Base-by-base conservation (phyloP, 2,329 filamentous ascomycete species). In the Pyrenophora graminea region DNA sequence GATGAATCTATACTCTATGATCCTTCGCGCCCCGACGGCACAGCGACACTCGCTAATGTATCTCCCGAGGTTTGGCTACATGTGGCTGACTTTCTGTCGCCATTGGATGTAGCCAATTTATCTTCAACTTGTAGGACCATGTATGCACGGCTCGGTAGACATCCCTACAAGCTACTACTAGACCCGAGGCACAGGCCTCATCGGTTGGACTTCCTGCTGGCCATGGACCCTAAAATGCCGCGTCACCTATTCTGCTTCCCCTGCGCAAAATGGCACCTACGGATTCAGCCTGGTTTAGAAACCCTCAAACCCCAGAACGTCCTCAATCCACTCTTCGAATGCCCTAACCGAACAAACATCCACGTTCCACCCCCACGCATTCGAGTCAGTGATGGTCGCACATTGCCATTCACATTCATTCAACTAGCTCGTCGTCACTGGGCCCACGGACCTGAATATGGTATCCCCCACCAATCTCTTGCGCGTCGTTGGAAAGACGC, bases 191-290 rank as follows among this genome's bases (percentile, higher is more conserved):
- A 84, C 57, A 68, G 68, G 38, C 57, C 74, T 4, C 66, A 80
- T 51, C 79, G 78, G 43, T 71, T 78, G 39, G 69, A 77, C 3
- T 84, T 86, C 61, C 74, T 86, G 4, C 62, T 76, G 10, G 65
- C 69, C 2, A 74, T 85, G 62, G 82, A 86, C 53, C 64, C 70
- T 10, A 65, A 75, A 13, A 71, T 83, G 15, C 83, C 83, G 2
- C 72, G 77, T 31, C 81, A 85, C 59, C 74, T 86, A 6, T 76
- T 85, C 46, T 86, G 84, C 67, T 82, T 84, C 62, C 77, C 79
- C 4, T 86, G 84, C 63, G 77, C 71, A 12, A 73, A 69, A 48
- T 86, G 81, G 66, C 84, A 86, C 63, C 67, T 75, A 4, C 78
- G 84, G 37, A 80, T 75, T 1, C 74, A 80, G 44, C 76, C 76